phyloP scores from a whole-genome alignment of 257 asterid genomes.

The Mentha longifolia region DNA sequence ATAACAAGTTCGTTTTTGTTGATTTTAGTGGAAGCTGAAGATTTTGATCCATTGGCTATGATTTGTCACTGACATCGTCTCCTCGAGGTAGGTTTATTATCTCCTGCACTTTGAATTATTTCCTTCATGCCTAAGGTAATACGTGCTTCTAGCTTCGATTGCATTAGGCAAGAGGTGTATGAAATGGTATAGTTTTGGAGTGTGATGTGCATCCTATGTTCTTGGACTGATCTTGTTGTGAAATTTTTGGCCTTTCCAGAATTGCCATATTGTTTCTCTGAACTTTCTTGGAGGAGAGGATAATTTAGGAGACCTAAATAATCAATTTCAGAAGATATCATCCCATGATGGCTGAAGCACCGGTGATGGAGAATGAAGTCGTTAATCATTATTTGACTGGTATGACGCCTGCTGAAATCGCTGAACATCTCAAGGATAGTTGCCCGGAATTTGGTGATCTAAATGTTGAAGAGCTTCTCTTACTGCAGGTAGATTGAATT shows the following conservation, averaged over 20 bases:
- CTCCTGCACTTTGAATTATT: background rate
- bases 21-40: conserved; percentile 18
- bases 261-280: conserved; percentile 8
- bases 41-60: conserved; percentile 10
- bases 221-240: background rate
- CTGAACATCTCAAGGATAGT: conserved; percentile 65
- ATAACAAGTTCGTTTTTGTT: conserved; percentile 1
- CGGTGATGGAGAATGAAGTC: conserved; percentile 44
- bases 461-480: conserved; percentile 72
- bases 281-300: conserved; percentile 25
- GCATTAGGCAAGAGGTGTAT: background rate
- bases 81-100: conserved; percentile 7
- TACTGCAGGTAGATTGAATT: conserved; percentile 53
- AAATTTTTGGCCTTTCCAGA: conserved; percentile 12
- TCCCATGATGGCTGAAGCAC: conserved; percentile 48
- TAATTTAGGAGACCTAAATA: conserved; percentile 18
- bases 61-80: conserved; percentile 12
- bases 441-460: conserved; percentile 85
- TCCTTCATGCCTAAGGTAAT: conserved; percentile 6
- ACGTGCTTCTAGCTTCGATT: conserved; percentile 8
- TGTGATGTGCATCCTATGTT: conserved; percentile 10
- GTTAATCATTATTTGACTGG: conserved; percentile 50
- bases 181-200: background rate
- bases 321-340: conserved; percentile 9
- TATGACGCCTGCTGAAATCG: conserved; percentile 69